phyloP scores from a whole-genome alignment of 73 alveolate genomes.

The Strombidium stylifer region DNA sequence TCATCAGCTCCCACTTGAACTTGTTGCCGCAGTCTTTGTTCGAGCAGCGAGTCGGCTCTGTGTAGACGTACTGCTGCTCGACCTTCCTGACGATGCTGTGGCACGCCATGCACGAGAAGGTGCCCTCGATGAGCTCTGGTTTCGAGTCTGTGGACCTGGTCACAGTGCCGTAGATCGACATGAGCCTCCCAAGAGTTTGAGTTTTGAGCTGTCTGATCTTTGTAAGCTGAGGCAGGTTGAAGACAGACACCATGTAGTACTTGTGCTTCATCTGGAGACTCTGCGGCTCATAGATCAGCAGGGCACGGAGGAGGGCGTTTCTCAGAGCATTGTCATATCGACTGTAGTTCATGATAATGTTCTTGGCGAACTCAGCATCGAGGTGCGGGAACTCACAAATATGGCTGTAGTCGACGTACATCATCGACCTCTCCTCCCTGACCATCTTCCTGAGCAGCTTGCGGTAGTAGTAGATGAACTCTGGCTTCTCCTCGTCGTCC shows the following conservation, averaged over 20 bases:
- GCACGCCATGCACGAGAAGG: conserved; percentile 85
- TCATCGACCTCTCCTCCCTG: conserved; percentile 59
- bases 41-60: conserved; percentile 94
- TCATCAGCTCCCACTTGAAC: conserved; percentile 88
- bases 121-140: conserved; percentile 92
- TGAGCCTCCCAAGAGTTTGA: conserved; percentile 74
- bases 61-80: conserved; percentile 96
- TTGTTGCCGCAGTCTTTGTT: conserved; percentile 91
- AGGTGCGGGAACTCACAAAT: conserved; percentile 1
- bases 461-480: no score
- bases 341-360: conserved; percentile 64
- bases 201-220: conserved; percentile 85
- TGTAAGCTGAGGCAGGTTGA: conserved; percentile 58
- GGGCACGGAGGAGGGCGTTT: conserved; percentile 85
- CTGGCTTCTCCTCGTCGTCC: no score
- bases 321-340: conserved; percentile 75
- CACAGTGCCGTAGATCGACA: conserved; percentile 87
- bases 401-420: conserved; percentile 58
- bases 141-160: conserved; percentile 96
- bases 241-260: conserved; percentile 69
- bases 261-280: conserved; percentile 73
- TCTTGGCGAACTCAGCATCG: conserved; percentile 36
- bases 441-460: no score
- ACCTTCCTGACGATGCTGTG: conserved; percentile 72
- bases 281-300: no score